These are phyloP conservation scores for Gastrodia elata DNA, from an alignment of 106 monocot genomes.

Conservation along the genomic window DNA sequence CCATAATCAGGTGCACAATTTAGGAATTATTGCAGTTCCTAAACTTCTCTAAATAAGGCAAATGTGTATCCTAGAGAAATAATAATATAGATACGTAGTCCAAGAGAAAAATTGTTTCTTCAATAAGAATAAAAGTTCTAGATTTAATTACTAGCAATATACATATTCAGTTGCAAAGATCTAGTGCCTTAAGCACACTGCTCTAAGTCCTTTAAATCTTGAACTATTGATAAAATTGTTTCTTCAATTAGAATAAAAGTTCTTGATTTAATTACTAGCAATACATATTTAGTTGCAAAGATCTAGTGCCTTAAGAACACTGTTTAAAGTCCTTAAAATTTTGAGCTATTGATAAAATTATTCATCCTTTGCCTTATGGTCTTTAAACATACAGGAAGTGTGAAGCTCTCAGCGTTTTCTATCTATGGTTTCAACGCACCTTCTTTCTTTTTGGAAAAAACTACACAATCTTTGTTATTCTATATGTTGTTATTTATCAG, in stretches of 20 bases:
- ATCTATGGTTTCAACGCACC: not conserved
- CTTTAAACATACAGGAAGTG: not conserved
- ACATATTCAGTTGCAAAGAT: not conserved
- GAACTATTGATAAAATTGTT: not conserved
- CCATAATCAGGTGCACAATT: not conserved
- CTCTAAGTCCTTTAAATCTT: not conserved
- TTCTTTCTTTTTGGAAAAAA: not conserved
- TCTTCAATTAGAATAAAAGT: not conserved
- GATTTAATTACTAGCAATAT: not conserved
- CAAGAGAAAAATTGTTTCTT: not conserved
- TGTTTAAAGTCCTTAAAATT: not conserved
- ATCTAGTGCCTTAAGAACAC: not conserved
- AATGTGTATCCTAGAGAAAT: not conserved
- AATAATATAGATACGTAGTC: not conserved
- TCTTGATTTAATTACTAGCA: not conserved
- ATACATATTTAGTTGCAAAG: not conserved
- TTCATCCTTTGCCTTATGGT: not conserved
- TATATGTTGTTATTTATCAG: not conserved
- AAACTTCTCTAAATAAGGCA: not conserved
- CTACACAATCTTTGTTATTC: not conserved
- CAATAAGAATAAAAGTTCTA: not conserved
- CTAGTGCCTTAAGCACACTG: not conserved
- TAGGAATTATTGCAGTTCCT: not conserved
- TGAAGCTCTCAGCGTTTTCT: not conserved
- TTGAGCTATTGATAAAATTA: not conserved